Percentiles rank a stretch among this genome's conserved stretches.
phyloP scores from a whole-genome alignment of 2,329 filamentous ascomycete species.

The Aspergillus versicolor region DNA sequence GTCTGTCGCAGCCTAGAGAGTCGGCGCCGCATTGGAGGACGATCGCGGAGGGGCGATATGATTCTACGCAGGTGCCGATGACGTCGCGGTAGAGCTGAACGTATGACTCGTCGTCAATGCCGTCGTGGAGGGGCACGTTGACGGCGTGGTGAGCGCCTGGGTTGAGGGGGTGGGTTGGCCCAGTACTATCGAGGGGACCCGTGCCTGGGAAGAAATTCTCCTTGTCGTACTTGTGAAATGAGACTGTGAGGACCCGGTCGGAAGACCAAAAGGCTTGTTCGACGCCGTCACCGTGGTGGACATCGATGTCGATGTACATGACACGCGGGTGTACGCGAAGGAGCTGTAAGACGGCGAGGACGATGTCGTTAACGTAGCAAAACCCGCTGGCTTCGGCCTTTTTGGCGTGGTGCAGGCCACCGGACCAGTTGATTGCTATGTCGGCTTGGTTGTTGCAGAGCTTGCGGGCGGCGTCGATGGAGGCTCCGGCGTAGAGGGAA shows the following conservation, averaged over 20 bases:
- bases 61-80: conserved; percentile 73
- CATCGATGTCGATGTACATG: conserved; percentile 91
- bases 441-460: conserved; percentile 83
- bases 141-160: conserved; percentile 84
- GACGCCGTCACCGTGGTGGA: conserved; percentile 87
- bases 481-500: conserved; percentile 86
- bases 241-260: conserved; percentile 86
- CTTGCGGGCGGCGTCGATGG: conserved; percentile 86
- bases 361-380: conserved; percentile 99
- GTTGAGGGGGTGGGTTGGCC: conserved; percentile 78
- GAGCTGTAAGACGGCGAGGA: conserved; percentile 86
- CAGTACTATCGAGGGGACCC: conserved; percentile 81
- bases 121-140: conserved; percentile 87
- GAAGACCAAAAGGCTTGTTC: conserved; percentile 90
- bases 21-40: conserved; percentile 95
- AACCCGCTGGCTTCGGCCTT: conserved; percentile 92
- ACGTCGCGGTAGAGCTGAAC: conserved; percentile 78
- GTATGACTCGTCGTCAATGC: conserved; percentile 89
- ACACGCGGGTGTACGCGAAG: conserved; percentile 79
- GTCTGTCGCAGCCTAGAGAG: conserved; percentile 85
- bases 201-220: conserved; percentile 85
- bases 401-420: conserved; percentile 94
- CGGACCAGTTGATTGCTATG: conserved; percentile 97
- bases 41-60: conserved; percentile 86
- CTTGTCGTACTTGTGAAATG: conserved; percentile 94